Conservation (phyloP, 345 rosid genomes). For the Linum tenue region DNA sequence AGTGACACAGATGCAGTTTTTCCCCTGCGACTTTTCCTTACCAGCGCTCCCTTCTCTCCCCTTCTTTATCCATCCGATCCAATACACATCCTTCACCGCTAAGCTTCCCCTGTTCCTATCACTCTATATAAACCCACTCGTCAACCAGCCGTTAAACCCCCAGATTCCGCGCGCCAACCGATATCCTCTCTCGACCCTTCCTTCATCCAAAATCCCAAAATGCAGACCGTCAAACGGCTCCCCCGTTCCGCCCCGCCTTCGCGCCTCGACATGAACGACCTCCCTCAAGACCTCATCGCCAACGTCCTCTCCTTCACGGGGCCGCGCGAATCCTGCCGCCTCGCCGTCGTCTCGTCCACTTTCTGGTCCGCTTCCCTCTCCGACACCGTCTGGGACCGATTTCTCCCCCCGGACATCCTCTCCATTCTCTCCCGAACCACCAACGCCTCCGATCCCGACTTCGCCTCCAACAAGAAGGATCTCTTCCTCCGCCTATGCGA, state of each 20-base stretch:
- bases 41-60: not conserved
- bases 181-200: not conserved
- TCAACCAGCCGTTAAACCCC: not conserved
- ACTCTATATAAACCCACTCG: not conserved
- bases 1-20: too few relatives aligned
- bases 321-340: slow-evolving; percentile 41
- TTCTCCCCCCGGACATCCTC: slow-evolving; percentile 38
- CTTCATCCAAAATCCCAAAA: not conserved
- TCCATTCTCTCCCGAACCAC: slow-evolving; percentile 20
- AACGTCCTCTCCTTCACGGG: slow-evolving; percentile 32
- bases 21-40: too few relatives aligned
- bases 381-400: slow-evolving; percentile 53
- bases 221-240: not conserved
- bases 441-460: not conserved
- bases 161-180: not conserved
- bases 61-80: not conserved
- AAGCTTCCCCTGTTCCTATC: not conserved
- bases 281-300: slow-evolving; percentile 48
- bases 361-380: slow-evolving; percentile 42
- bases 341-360: slow-evolving; percentile 34
- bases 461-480: slow-evolving; percentile 32
- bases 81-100: not conserved
- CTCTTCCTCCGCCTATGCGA: slow-evolving; percentile 36
- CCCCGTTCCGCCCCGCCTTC: not conserved
- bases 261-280: not conserved